Percentiles rank a stretch among this genome's conserved stretches.
phyloP scores from a whole-genome alignment of 2,329 filamentous ascomycete species.

The Rosellinia necatrix region DNA sequence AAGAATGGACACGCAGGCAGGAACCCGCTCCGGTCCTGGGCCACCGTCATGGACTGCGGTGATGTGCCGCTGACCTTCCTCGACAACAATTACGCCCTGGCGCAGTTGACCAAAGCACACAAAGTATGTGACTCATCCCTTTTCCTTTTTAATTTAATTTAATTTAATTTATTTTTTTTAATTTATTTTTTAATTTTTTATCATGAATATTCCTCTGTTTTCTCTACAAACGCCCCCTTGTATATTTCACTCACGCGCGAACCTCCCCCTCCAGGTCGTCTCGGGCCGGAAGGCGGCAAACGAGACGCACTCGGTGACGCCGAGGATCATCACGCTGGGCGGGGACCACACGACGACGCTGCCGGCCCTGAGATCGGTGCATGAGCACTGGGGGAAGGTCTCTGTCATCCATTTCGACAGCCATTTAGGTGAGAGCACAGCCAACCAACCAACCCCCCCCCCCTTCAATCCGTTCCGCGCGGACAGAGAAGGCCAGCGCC shows the following conservation, averaged over 20 bases:
- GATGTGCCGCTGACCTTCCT: conserved; percentile 79
- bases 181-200: too few relatives aligned
- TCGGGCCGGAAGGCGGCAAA: conserved; percentile 47
- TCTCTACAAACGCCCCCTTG: too few relatives aligned
- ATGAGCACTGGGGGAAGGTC: conserved; percentile 60
- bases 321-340: conserved; percentile 64
- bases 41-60: conserved; percentile 75
- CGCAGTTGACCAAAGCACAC: conserved; percentile 74
- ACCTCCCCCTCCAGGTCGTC: conserved; percentile 33
- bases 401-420: conserved; percentile 69
- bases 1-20: too few relatives aligned
- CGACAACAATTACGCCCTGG: conserved; percentile 74
- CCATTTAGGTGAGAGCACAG: conserved; percentile 64
- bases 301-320: conserved; percentile 47
- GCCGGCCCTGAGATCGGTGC: conserved; percentile 63
- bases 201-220: too few relatives aligned
- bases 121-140: too few relatives aligned
- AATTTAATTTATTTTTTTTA: too few relatives aligned
- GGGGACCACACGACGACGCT: conserved; percentile 69
- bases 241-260: neutral
- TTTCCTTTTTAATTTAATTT: too few relatives aligned
- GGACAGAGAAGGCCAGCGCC: too few relatives aligned
- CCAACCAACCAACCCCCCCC: too few relatives aligned
- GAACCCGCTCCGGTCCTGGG: conserved; percentile 76
- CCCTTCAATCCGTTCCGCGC: too few relatives aligned